These are phyloP conservation scores for Tetratostichococcus sp. DNA, from an alignment of 139 green algal species.

Conservation along the genomic window DNA sequence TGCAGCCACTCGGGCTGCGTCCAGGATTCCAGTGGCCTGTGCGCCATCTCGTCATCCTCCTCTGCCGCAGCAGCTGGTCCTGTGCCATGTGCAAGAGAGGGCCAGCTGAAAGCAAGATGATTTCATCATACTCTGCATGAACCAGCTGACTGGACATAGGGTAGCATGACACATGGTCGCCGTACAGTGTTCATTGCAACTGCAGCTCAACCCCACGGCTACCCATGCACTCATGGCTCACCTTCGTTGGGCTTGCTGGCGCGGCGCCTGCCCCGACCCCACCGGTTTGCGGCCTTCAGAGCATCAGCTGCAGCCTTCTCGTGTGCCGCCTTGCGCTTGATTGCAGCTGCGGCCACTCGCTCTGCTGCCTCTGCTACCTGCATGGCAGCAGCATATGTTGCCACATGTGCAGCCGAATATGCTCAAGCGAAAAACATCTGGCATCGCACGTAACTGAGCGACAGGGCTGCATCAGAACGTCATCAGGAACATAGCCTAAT, in stretches of 20 bases:
- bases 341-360: neutral
- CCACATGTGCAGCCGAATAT: too few species aligned
- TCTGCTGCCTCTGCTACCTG: neutral
- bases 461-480: too few species aligned
- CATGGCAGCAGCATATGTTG: neutral
- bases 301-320: neutral
- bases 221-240: neutral
- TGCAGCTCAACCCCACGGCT: too few species aligned
- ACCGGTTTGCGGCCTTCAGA: neutral
- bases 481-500: too few species aligned
- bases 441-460: too few species aligned
- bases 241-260: too few species aligned
- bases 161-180: too few species aligned
- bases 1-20: slow-evolving; percentile 1
- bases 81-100: neutral
- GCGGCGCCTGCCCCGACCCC: neutral
- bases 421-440: too few species aligned
- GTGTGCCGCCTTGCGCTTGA: neutral
- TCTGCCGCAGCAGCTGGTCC: neutral
- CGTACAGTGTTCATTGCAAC: too few species aligned
- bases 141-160: too few species aligned
- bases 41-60: neutral
- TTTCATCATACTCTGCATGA: too few species aligned
- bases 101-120: too few species aligned
- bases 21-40: neutral